These are phyloP conservation scores for Tetradesmus lagerheimii DNA, from an alignment of 139 green algal genomes.

Conservation along the genomic window DNA sequence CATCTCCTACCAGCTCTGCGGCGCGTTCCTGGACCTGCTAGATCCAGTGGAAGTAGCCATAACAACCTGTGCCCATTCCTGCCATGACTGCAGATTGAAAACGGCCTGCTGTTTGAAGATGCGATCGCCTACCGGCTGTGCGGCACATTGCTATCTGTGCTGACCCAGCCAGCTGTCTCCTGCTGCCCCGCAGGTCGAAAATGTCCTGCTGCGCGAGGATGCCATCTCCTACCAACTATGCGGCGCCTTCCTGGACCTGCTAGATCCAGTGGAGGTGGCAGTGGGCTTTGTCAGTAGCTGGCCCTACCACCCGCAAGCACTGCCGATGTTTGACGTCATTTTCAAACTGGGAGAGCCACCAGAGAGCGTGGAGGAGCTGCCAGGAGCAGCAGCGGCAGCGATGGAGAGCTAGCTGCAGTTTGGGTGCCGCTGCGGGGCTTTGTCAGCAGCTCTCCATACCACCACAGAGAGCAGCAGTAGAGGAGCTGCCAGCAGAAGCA, in stretches of 20 bases:
- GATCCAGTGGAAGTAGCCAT: conserved; percentile 31
- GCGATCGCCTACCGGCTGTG: background rate
- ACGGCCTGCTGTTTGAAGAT: conserved; percentile 15
- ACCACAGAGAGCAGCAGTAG: background rate
- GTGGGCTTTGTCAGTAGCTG: conserved; percentile 33
- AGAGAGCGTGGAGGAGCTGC: background rate
- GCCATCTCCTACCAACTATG: conserved; percentile 20
- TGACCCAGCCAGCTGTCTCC: background rate
- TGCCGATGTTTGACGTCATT: conserved; percentile 11
- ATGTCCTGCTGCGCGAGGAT: conserved; percentile 28
- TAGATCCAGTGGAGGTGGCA: conserved; percentile 30
- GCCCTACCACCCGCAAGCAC: conserved; percentile 30
- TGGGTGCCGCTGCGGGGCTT: too few relatives aligned
- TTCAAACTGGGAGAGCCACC: conserved; percentile 33
- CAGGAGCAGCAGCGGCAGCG: too few relatives aligned
- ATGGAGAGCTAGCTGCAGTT: background rate
- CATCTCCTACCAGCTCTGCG: conserved; percentile 21
- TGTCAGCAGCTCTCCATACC: too few relatives aligned
- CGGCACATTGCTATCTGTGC: background rate
- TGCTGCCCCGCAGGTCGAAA: conserved; percentile 8
- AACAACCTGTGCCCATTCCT: too few relatives aligned
- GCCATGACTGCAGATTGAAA: conserved; percentile 31
- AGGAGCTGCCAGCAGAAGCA: background rate
- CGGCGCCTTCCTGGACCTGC: conserved; percentile 28
- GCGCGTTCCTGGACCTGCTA: conserved; percentile 31